These are phyloP conservation scores for Parietichytrium sp. DNA, from an alignment of 108 stramenopile species.

Conservation along the genomic window DNA sequence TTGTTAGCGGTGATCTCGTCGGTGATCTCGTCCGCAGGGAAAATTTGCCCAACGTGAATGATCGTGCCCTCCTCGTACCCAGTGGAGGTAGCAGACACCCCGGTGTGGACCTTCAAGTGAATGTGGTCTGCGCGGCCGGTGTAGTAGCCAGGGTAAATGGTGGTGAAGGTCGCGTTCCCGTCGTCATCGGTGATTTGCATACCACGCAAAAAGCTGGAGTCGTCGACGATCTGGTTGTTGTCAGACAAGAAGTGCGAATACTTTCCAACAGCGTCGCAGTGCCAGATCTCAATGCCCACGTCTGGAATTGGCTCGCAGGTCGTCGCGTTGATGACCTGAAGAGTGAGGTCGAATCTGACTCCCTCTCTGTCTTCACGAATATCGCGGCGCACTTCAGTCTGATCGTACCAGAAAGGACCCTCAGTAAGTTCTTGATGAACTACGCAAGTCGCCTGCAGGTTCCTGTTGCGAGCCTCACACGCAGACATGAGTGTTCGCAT, in stretches of 20 bases:
- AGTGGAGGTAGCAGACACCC: neutral
- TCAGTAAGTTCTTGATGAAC: neutral
- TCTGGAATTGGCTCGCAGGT: neutral
- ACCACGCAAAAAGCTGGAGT: neutral
- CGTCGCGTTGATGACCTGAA: neutral
- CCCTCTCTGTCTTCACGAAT: slow-evolving; percentile 19
- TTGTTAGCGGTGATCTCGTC: neutral
- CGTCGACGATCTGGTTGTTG: neutral
- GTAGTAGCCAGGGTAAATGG: slow-evolving; percentile 36
- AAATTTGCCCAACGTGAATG: slow-evolving; percentile 11
- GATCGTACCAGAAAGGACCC: neutral
- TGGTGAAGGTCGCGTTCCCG: neutral
- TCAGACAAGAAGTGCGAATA: slow-evolving; percentile 13
- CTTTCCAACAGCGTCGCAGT: slow-evolving; percentile 18
- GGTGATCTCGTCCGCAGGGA: neutral
- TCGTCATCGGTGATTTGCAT: neutral
- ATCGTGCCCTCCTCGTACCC: slow-evolving; percentile 14
- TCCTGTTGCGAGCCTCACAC: neutral
- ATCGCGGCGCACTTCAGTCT: neutral
- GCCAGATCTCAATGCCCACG: slow-evolving; percentile 29
- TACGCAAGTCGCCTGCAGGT: neutral
- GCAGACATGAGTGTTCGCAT: too few relatives aligned
- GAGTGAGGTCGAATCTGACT: neutral
- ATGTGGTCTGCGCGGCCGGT: neutral
- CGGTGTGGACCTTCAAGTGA: neutral